phyloP scores from a whole-genome alignment of 2,329 filamentous ascomycete genomes.

The Hymenoscyphus salicellus region DNA sequence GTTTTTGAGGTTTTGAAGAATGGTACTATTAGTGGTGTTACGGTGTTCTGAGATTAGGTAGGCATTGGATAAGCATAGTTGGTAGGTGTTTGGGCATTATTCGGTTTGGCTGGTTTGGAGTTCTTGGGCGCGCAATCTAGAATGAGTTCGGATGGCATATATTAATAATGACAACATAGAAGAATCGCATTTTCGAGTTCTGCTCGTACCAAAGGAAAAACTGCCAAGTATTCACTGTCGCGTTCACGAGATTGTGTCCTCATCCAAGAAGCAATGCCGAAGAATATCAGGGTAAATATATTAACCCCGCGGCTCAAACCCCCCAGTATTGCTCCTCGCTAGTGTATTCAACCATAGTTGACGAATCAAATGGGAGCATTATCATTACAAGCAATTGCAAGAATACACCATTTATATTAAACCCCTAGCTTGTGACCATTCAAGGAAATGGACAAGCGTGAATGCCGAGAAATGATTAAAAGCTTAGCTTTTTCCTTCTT shows the following conservation, averaged over 20 bases:
- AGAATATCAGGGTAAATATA: slow-evolving; percentile 5
- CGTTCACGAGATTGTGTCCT: too few species aligned
- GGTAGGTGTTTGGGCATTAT: slow-evolving; percentile 2
- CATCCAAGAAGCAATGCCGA: neutral
- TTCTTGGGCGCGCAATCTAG: neutral
- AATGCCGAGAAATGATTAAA: slow-evolving; percentile 4
- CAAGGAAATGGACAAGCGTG: neutral
- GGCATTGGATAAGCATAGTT: slow-evolving; percentile 9
- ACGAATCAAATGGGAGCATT: slow-evolving; percentile 1
- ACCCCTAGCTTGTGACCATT: neutral
- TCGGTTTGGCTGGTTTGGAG: neutral
- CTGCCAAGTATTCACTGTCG: too few species aligned
- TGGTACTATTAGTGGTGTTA: slow-evolving; percentile 82
- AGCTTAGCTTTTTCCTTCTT: slow-evolving; percentile 1
- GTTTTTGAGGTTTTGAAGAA: slow-evolving; percentile 96
- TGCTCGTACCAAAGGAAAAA: neutral
- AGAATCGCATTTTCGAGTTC: neutral
- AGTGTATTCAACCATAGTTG: slow-evolving; percentile 12
- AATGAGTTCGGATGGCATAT: neutral
- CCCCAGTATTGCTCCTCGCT: slow-evolving; percentile 6
- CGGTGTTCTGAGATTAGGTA: slow-evolving; percentile 62
- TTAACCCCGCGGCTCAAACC: neutral
- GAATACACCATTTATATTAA: neutral
- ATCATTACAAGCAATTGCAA: neutral
- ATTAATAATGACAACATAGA: slow-evolving; percentile 1